Percentiles rank a stretch among this genome's conserved stretches.
Evolutionary conservation across 192 early-diverging fungal species (phyloP).

Genomic region (Backusella mclennaniae): DNA sequence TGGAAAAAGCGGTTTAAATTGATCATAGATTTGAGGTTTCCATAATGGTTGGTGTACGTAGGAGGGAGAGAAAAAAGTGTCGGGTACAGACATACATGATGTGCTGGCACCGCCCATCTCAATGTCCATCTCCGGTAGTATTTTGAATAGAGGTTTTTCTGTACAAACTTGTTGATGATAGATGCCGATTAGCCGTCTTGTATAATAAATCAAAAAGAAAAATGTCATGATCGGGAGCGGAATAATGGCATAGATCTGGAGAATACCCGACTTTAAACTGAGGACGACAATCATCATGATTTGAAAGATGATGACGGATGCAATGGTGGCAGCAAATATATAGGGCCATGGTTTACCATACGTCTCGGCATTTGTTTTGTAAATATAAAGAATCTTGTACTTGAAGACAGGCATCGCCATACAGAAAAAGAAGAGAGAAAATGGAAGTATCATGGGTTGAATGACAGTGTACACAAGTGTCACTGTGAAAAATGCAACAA

Average conservation of each 20-base stretch:
- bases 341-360: constrained; percentile 71
- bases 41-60: background rate
- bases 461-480: constrained; percentile 70
- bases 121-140: background rate
- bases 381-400: constrained; percentile 74
- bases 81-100: too few species aligned
- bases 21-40: background rate
- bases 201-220: constrained; percentile 1
- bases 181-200: background rate
- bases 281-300: constrained; percentile 60
- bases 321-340: constrained; percentile 59
- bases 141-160: background rate
- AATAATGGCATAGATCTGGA: constrained; percentile 47
- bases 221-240: constrained; percentile 49
- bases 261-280: constrained; percentile 44
- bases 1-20: background rate
- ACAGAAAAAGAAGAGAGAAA: constrained; percentile 61
- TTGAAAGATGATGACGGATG: constrained; percentile 65
- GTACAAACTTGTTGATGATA: background rate
- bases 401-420: constrained; percentile 66
- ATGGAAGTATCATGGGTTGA: constrained; percentile 66
- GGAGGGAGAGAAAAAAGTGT: background rate
- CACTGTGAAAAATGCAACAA: constrained; percentile 68
- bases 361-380: constrained; percentile 66
- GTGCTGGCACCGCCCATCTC: background rate